These are phyloP conservation scores for Hymenoscyphus scutula DNA, from an alignment of 2,329 filamentous ascomycete genomes.

Conservation along the genomic window DNA sequence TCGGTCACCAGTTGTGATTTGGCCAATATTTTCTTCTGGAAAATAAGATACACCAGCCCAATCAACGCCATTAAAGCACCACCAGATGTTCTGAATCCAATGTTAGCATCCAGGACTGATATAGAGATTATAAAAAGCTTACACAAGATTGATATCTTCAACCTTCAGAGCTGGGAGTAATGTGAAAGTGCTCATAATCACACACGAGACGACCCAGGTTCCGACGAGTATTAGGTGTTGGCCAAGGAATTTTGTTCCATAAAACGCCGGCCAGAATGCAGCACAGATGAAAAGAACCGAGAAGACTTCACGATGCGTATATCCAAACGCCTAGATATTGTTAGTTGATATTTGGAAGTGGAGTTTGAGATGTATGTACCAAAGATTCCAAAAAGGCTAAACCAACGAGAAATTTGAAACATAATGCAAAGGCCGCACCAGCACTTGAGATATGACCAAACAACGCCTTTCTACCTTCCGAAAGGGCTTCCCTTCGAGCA, in stretches of 20 bases:
- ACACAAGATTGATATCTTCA: slow-evolving; percentile 76
- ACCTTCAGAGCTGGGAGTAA: slow-evolving; percentile 82
- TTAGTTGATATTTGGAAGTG: slow-evolving; percentile 20
- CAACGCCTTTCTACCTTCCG: slow-evolving; percentile 63
- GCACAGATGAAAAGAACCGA: slow-evolving; percentile 76
- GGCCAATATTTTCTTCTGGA: slow-evolving; percentile 57
- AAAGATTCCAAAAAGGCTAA: slow-evolving; percentile 76
- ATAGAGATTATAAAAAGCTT: slow-evolving; percentile 36
- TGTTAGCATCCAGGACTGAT: background rate
- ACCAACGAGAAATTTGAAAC: slow-evolving; percentile 64
- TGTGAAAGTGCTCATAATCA: slow-evolving; percentile 87
- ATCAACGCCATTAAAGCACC: slow-evolving; percentile 74
- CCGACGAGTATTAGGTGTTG: slow-evolving; percentile 61
- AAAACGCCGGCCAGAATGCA: slow-evolving; percentile 72
- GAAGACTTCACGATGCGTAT: slow-evolving; percentile 85
- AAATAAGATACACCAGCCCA: slow-evolving; percentile 74
- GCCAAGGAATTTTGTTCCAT: slow-evolving; percentile 70
- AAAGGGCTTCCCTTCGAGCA: slow-evolving; percentile 68
- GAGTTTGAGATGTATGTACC: slow-evolving; percentile 48
- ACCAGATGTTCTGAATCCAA: slow-evolving; percentile 59
- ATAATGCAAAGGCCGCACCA: slow-evolving; percentile 55
- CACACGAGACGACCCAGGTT: slow-evolving; percentile 74
- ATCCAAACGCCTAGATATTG: slow-evolving; percentile 72
- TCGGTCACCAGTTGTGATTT: slow-evolving; percentile 29
- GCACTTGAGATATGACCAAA: slow-evolving; percentile 66